Evolutionary conservation across 169 alveolate genomes (phyloP).

Genomic region (Plasmodium cynomolgi): DNA sequence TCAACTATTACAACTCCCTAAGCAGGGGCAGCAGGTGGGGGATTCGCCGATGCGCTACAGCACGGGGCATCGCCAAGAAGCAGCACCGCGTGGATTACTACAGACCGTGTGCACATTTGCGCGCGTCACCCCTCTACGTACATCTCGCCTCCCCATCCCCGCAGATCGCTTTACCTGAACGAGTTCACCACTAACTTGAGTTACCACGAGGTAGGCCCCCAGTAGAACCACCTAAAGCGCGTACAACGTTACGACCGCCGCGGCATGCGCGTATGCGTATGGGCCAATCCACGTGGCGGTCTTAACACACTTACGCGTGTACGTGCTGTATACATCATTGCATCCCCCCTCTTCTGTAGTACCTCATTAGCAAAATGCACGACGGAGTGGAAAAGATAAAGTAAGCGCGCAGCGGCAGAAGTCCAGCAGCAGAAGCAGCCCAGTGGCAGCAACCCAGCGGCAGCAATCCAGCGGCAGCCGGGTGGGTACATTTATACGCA

Average conservation of each 20-base stretch:
- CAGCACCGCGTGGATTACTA: background rate
- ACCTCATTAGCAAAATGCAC: conserved; percentile 12
- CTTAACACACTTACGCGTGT: background rate
- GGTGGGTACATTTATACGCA: background rate
- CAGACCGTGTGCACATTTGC: background rate
- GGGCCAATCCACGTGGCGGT: background rate
- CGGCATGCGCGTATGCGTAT: background rate
- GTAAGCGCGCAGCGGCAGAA: background rate
- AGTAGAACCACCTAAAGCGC: background rate
- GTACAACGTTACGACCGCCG: background rate
- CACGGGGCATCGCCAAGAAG: background rate
- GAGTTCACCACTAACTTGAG: conserved; percentile 34
- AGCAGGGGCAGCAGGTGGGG: conserved; percentile 4
- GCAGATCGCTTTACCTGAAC: conserved; percentile 18
- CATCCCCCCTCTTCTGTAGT: background rate
- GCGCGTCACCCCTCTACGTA: no score
- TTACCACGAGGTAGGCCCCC: conserved; percentile 45
- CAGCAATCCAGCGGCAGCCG: background rate
- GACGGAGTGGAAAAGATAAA: conserved; percentile 58
- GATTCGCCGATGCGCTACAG: background rate
- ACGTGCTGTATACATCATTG: background rate
- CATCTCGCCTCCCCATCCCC: background rate
- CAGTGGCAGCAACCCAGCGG: no score
- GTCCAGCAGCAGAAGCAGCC: background rate
- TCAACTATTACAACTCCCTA: conserved; percentile 43